These are phyloP conservation scores for Ilyonectria robusta DNA, from an alignment of 2,329 filamentous ascomycete genomes.

Conservation along the genomic window DNA sequence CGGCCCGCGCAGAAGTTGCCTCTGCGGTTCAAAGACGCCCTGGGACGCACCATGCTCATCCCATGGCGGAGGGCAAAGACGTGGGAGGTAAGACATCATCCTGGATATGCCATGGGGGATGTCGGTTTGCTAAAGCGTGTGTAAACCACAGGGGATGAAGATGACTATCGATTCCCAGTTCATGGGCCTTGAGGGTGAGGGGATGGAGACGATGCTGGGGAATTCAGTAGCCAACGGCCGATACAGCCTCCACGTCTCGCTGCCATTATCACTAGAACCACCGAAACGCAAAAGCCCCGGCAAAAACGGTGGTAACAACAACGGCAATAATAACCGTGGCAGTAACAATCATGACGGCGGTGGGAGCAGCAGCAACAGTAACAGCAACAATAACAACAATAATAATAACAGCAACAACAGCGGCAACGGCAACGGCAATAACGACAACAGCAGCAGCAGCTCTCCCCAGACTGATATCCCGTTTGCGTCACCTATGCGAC, in stretches of 20 bases:
- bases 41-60: conserved; percentile 26
- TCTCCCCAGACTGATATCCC: background rate
- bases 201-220: conserved; percentile 4
- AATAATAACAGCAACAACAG: background rate
- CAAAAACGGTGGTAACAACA: conserved; percentile 6
- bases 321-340: too few species aligned
- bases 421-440: background rate
- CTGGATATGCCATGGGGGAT: background rate
- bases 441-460: background rate
- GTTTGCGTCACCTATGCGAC: conserved; percentile 14
- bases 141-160: conserved; percentile 30
- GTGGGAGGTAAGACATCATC: conserved; percentile 29
- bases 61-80: conserved; percentile 35
- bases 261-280: conserved; percentile 24
- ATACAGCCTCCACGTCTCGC: conserved; percentile 23
- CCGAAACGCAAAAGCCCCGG: conserved; percentile 13
- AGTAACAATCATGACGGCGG: background rate
- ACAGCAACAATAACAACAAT: background rate
- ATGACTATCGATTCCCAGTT: conserved; percentile 33
- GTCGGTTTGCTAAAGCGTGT: background rate
- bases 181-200: conserved; percentile 12
- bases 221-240: conserved; percentile 23
- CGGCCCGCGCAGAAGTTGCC: conserved; percentile 30
- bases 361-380: background rate
- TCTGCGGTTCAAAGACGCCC: conserved; percentile 25